Conservation (phyloP, 1,284 basidiomycete genomes). For the Cutaneotrichosporon sp. region DNA sequence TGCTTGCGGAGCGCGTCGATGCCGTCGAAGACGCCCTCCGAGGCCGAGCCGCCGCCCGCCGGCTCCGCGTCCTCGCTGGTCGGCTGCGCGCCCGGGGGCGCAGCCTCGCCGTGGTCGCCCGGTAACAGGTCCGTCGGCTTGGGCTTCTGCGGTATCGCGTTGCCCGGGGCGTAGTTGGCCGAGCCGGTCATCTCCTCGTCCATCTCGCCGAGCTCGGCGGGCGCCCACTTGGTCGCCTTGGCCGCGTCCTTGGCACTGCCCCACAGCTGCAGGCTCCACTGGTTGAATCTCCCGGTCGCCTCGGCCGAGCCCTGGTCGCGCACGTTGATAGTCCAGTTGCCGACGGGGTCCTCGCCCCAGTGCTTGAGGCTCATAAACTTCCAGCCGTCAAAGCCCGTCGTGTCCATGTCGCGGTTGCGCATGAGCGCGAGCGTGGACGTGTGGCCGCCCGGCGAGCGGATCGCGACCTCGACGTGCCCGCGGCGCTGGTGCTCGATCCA, state of each 20-base stretch:
- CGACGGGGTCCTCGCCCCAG: slow-evolving; percentile 94
- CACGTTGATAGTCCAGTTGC: slow-evolving; percentile 86
- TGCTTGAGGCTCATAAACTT: slow-evolving; percentile 98
- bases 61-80: slow-evolving; percentile 30
- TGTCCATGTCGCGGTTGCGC: slow-evolving; percentile 68
- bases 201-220: slow-evolving; percentile 48
- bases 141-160: slow-evolving; percentile 60
- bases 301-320: slow-evolving; percentile 69
- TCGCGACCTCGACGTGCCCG: slow-evolving; percentile 90
- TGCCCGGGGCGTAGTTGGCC: slow-evolving; percentile 24
- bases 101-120: slow-evolving; percentile 68
- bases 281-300: slow-evolving; percentile 76
- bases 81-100: slow-evolving; percentile 11
- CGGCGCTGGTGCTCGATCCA: slow-evolving; percentile 86
- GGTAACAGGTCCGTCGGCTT: slow-evolving; percentile 91
- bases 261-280: slow-evolving; percentile 94
- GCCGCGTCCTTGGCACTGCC: slow-evolving; percentile 78
- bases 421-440: slow-evolving; percentile 78
- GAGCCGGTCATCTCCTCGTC: slow-evolving; percentile 52
- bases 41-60: slow-evolving; percentile 45
- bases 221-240: slow-evolving; percentile 64
- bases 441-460: slow-evolving; percentile 82
- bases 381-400: slow-evolving; percentile 85
- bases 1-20: slow-evolving; percentile 73
- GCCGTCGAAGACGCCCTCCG: slow-evolving; percentile 84